Evolutionary conservation across 1,284 basidiomycete species (phyloP).

Genomic region (Fereydounia khargensis): DNA sequence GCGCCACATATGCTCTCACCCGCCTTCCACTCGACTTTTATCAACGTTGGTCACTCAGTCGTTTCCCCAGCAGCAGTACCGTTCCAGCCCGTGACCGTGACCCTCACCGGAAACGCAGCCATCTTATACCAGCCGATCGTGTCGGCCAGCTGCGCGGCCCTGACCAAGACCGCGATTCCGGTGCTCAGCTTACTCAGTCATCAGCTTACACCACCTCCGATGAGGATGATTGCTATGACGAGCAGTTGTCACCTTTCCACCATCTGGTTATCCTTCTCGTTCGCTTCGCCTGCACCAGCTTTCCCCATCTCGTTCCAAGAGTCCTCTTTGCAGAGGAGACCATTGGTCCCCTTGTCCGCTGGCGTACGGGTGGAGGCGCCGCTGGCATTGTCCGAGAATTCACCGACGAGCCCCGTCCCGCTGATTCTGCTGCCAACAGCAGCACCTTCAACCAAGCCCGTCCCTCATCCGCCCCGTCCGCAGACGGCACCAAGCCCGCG

Average conservation of each 20-base stretch:
- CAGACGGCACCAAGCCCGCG: slow-evolving; percentile 7
- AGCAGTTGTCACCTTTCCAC: slow-evolving; percentile 47
- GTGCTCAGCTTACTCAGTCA: background rate
- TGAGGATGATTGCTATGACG: slow-evolving; percentile 13
- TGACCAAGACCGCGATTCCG: too few species aligned
- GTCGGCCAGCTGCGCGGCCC: too few species aligned
- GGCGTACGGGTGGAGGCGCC: slow-evolving; percentile 51
- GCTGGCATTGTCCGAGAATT: slow-evolving; percentile 38
- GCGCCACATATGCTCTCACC: slow-evolving; percentile 25
- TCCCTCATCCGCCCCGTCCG: background rate
- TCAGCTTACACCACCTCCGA: slow-evolving; percentile 5
- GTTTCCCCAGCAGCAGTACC: background rate
- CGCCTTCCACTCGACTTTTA: slow-evolving; percentile 35
- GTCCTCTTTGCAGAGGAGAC: slow-evolving; percentile 53
- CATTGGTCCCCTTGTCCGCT: slow-evolving; percentile 50
- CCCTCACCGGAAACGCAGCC: too few species aligned
- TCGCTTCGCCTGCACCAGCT: slow-evolving; percentile 47
- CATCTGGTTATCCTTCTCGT: slow-evolving; percentile 45
- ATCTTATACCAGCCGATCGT: too few species aligned
- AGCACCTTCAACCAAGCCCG: background rate
- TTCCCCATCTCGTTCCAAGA: slow-evolving; percentile 51
- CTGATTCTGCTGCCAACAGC: too few species aligned
- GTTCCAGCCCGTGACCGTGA: too few species aligned
- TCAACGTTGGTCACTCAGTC: slow-evolving; percentile 32
- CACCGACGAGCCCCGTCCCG: slow-evolving; percentile 10